These are phyloP conservation scores for Pestalotiopsis sp. DNA, from an alignment of 2,329 filamentous ascomycete genomes.

Conservation along the genomic window DNA sequence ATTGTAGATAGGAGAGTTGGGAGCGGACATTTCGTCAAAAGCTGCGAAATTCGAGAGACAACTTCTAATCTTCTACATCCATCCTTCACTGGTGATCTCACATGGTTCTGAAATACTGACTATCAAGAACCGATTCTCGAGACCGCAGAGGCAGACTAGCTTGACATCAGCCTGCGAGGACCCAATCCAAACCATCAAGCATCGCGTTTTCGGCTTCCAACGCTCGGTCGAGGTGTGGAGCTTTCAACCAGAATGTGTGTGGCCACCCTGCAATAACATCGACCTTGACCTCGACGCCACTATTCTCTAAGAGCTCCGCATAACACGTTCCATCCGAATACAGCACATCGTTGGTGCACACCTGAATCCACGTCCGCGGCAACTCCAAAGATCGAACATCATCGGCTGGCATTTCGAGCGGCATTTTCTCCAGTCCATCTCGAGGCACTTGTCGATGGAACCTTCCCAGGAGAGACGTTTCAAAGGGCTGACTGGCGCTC, in stretches of 20 bases:
- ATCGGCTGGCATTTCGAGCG: conserved; percentile 37
- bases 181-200: conserved; percentile 43
- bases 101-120: not conserved
- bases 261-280: conserved; percentile 48
- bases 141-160: not conserved
- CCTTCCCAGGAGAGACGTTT: conserved; percentile 33
- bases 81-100: not conserved
- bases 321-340: conserved; percentile 55
- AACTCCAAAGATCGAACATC: conserved; percentile 28
- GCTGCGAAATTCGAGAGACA: conserved; percentile 12
- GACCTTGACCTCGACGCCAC: conserved; percentile 40
- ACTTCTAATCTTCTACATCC: conserved; percentile 1
- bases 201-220: conserved; percentile 43
- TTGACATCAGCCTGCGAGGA: conserved; percentile 22
- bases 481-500: conserved; percentile 39
- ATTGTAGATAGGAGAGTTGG: conserved; percentile 61
- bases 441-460: conserved; percentile 36
- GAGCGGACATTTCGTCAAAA: conserved; percentile 11
- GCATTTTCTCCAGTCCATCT: conserved; percentile 42
- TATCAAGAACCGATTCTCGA: not conserved
- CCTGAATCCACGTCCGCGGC: conserved; percentile 49
- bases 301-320: conserved; percentile 40
- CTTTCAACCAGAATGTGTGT: conserved; percentile 55
- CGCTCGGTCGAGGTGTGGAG: conserved; percentile 41
- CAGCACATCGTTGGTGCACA: conserved; percentile 51